Percentiles rank a stretch among this genome's conserved stretches.
These are phyloP conservation scores for Cyberlindnera meyerae DNA, from an alignment of 805 yeast genomes.

Conservation along the genomic window DNA sequence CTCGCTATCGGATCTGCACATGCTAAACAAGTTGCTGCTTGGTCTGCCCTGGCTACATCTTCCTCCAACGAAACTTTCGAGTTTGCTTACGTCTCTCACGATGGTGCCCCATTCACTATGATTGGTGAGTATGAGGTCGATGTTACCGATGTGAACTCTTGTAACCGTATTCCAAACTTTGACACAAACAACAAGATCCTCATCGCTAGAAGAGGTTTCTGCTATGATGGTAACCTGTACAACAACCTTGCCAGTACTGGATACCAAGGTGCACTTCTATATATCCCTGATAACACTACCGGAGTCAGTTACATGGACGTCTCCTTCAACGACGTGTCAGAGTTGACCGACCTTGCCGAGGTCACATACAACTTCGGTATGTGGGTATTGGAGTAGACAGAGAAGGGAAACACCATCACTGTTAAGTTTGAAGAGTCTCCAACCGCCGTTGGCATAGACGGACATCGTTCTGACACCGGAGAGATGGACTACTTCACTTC, in stretches of 20 bases:
- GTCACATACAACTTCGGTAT: slow-evolving; percentile 8
- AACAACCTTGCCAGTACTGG: slow-evolving; percentile 1
- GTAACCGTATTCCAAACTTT: slow-evolving; percentile 1
- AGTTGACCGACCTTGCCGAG: slow-evolving; percentile 2
- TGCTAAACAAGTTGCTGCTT: slow-evolving; percentile 10
- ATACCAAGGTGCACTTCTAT: slow-evolving; percentile 1
- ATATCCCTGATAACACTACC: neutral
- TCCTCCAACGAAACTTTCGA: slow-evolving; percentile 8
- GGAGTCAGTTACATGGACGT: neutral
- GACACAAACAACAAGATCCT: slow-evolving; percentile 1
- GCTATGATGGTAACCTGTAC: neutral
- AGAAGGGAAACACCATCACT: slow-evolving; percentile 9
- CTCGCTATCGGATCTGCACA: slow-evolving; percentile 14
- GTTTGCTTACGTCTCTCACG: slow-evolving; percentile 8
- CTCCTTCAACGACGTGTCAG: neutral
- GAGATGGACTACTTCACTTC: slow-evolving; percentile 12
- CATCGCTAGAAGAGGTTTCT: slow-evolving; percentile 5
- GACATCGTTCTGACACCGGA: slow-evolving; percentile 7
- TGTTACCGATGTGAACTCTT: slow-evolving; percentile 4
- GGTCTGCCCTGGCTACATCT: slow-evolving; percentile 6
- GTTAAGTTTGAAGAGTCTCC: slow-evolving; percentile 1
- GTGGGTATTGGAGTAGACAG: slow-evolving; percentile 6
- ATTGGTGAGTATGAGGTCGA: slow-evolving; percentile 6
- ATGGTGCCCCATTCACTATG: slow-evolving; percentile 1
- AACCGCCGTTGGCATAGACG: neutral